Evolutionary conservation across 306 rosid species (phyloP), one percentile per base, ranked within the genome.

Genomic region (Trichosanthes truncata): DNA sequence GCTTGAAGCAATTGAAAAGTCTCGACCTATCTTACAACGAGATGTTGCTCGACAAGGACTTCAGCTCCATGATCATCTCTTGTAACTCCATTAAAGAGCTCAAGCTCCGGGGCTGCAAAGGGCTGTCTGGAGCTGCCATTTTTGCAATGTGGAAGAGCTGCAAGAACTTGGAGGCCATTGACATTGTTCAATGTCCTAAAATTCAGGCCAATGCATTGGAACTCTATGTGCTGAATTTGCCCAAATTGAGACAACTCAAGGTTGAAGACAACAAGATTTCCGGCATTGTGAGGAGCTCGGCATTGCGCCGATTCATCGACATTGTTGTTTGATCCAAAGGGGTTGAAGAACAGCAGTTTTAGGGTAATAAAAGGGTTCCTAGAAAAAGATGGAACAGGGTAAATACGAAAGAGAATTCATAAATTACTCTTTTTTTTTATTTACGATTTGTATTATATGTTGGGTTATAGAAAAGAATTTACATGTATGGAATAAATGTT

Each of bases 11-110:
- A 25, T 81, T 95, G 36, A 95, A 84, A 87, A 95, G 85, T 63
- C 17, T 95, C 46, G 96, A 95, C 63, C 84, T 95, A 84, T 92
- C 99, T 6, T 86, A 91, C 13, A 95, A 93, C 55, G 97, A 93
- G 80, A 81, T 84, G 90, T 79, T 95, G 86, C 49, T 77, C 3
- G 97, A 93, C 41, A 95, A 95, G 74, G 99, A 92, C 72, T 77
- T 92, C 15, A n/a, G 85, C 65, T 91, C 94, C 0, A 90, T 95
- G 90, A 29, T 85, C 14, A 88, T 85, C 87, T 95, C 99, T 0
- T 93, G 97, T 48, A 46, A 77, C 23, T n/a, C 36, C 77, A 84
- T 95, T 88, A 61, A 74, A 79, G 93, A 90, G 43, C 77, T 95
- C 86, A 90, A 82, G 84, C 74, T 93, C 9, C 88, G 97, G 78